A percentile compares a stretch with the other conserved stretches of the same genome.
These are phyloP conservation scores for Aspergillus clavatus DNA, from an alignment of 2,329 filamentous ascomycete genomes.

Conservation along the genomic window DNA sequence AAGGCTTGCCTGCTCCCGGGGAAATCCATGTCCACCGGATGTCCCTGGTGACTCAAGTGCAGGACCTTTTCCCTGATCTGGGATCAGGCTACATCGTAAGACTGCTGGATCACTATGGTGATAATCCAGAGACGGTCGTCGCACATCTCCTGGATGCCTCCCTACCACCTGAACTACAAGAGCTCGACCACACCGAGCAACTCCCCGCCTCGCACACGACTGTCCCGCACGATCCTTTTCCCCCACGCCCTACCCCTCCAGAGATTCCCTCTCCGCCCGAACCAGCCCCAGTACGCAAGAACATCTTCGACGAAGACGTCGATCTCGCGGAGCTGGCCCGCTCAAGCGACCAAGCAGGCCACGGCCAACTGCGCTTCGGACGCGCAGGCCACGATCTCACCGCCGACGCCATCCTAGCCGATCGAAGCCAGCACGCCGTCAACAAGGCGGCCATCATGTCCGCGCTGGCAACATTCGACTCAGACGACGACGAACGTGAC, in stretches of 20 bases:
- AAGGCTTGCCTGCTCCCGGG: conserved; percentile 27
- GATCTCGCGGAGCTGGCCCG: conserved; percentile 68
- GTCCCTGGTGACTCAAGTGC: conserved; percentile 82
- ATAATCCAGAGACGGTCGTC: conserved; percentile 74
- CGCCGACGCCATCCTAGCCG: conserved; percentile 66
- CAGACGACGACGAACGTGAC: conserved; percentile 92
- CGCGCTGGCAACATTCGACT: conserved; percentile 82
- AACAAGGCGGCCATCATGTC: conserved; percentile 84
- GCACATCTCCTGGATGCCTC: conserved; percentile 75
- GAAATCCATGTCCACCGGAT: conserved; percentile 72
- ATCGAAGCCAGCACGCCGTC: conserved; percentile 57
- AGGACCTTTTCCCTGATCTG: conserved; percentile 86
- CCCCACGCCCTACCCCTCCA: conserved; percentile 47
- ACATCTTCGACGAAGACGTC: conserved; percentile 70
- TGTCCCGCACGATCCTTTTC: conserved; percentile 54
- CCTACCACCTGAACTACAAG: conserved; percentile 63
- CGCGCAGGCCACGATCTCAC: conserved; percentile 58
- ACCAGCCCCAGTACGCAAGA: conserved; percentile 50
- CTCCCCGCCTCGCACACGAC: conserved; percentile 34
- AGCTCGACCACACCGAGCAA: conserved; percentile 59
- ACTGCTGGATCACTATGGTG: conserved; percentile 71
- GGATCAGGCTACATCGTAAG: conserved; percentile 76
- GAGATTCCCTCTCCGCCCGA: conserved; percentile 27
- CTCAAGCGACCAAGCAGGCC: conserved; percentile 38
- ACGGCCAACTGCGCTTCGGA: conserved; percentile 69